A percentile compares a stretch with the other conserved stretches of the same genome.
Conservation (phyloP, 1,284 basidiomycete species). For the Fistulinella staudtii region DNA sequence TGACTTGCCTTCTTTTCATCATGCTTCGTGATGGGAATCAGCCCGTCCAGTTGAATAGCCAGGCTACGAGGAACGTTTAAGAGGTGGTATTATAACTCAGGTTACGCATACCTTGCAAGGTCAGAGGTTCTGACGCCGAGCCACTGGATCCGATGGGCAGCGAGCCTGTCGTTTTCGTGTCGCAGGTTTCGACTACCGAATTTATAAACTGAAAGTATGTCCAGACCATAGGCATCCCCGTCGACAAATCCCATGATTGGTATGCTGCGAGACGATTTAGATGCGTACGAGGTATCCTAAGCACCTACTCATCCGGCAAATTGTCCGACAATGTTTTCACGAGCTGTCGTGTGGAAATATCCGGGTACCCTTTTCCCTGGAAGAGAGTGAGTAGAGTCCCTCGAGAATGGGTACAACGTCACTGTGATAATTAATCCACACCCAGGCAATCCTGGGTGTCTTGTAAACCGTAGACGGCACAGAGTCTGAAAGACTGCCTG, state of each 20-base stretch:
- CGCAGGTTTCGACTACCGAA: conserved; percentile 60
- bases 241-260: conserved; percentile 81
- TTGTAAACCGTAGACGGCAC: conserved; percentile 52
- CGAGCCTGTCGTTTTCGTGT: conserved; percentile 62
- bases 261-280: conserved; percentile 41
- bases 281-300: conserved; percentile 8
- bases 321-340: conserved; percentile 66
- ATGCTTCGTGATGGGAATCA: conserved; percentile 66
- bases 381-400: conserved; percentile 8
- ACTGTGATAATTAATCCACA: conserved; percentile 73
- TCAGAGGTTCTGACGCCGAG: conserved; percentile 75
- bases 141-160: conserved; percentile 69
- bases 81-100: not conserved
- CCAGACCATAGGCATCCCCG: conserved; percentile 84
- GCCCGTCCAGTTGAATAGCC: conserved; percentile 52
- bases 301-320: conserved; percentile 47
- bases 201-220: conserved; percentile 84
- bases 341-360: conserved; percentile 82
- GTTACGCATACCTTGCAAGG: conserved; percentile 45
- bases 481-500: conserved; percentile 89
- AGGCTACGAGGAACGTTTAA: conserved; percentile 40
- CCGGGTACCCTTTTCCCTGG: conserved; percentile 93
- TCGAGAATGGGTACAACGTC: not conserved
- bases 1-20: conserved; percentile 69
- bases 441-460: conserved; percentile 46